Evolutionary conservation across 2,329 filamentous ascomycete genomes (phyloP).

Genomic region (Sporothrix variecibatus): DNA sequence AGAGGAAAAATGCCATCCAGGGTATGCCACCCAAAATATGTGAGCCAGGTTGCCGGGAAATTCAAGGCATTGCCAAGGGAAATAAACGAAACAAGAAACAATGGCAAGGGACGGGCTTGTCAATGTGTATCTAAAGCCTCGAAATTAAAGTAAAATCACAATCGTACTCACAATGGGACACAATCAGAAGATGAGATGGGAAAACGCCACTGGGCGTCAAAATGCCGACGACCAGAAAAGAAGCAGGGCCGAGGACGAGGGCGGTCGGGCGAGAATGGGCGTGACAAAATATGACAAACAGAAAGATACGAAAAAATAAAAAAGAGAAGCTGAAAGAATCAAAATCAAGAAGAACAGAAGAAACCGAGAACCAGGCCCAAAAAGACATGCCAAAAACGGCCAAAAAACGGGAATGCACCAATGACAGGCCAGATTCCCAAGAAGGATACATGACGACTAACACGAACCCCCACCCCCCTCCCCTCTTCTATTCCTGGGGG

Average conservation of each 20-base stretch:
- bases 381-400: neutral
- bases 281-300: neutral
- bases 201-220: neutral
- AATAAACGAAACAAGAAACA: neutral
- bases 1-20: neutral
- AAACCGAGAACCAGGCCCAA: neutral
- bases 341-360: neutral
- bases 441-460: neutral
- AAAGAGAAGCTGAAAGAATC: neutral
- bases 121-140: neutral
- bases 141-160: neutral
- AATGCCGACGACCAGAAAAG: neutral
- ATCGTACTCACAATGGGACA: neutral
- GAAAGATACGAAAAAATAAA: neutral
- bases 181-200: neutral
- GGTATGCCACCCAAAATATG: neutral
- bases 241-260: neutral
- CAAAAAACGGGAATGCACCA: neutral
- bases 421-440: neutral
- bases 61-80: neutral
- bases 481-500: neutral
- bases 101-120: neutral
- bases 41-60: neutral
- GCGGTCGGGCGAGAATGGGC: neutral
- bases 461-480: neutral